Conservation (phyloP, 192 early-diverging fungal species). For the Lunasporangiospora selenospora region DNA sequence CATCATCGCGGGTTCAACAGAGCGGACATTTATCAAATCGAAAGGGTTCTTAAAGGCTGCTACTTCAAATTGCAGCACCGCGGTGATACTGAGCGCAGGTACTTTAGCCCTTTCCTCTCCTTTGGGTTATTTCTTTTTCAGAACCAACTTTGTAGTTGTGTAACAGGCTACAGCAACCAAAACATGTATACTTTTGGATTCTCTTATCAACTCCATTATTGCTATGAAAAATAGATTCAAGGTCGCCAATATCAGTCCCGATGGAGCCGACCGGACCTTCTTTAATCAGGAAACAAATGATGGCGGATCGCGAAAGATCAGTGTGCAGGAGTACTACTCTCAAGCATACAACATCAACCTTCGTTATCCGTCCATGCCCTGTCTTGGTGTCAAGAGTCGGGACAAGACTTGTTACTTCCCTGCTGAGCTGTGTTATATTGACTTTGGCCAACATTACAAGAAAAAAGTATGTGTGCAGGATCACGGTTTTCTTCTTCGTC, state of each 20-base stretch:
- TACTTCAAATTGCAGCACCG: slow-evolving; percentile 51
- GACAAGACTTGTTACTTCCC: slow-evolving; percentile 63
- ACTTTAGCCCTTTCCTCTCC: too few species aligned
- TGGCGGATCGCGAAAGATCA: slow-evolving; percentile 50
- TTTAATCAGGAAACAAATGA: slow-evolving; percentile 15
- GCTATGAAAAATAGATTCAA: too few species aligned
- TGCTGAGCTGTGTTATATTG: slow-evolving; percentile 78
- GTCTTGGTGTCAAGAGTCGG: slow-evolving; percentile 58
- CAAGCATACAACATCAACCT: slow-evolving; percentile 67
- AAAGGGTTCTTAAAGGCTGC: slow-evolving; percentile 46
- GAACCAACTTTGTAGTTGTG: too few species aligned
- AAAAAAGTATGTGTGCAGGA: slow-evolving; percentile 64
- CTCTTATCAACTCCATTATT: too few species aligned
- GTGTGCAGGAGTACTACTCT: slow-evolving; percentile 71
- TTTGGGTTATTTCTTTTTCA: too few species aligned
- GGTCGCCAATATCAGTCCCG: slow-evolving; percentile 60
- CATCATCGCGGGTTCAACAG: slow-evolving; percentile 8
- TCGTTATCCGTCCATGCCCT: slow-evolving; percentile 74
- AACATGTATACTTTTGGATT: too few species aligned
- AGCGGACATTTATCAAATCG: slow-evolving; percentile 1
- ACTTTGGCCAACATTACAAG: slow-evolving; percentile 73
- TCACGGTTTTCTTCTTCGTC: too few species aligned
- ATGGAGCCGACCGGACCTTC: slow-evolving; percentile 59
- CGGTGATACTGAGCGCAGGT: slow-evolving; percentile 49
- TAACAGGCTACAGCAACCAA: too few species aligned